Evolutionary conservation across 2,329 filamentous ascomycete genomes (phyloP).

Genomic region (Hypoxylon sp.): DNA sequence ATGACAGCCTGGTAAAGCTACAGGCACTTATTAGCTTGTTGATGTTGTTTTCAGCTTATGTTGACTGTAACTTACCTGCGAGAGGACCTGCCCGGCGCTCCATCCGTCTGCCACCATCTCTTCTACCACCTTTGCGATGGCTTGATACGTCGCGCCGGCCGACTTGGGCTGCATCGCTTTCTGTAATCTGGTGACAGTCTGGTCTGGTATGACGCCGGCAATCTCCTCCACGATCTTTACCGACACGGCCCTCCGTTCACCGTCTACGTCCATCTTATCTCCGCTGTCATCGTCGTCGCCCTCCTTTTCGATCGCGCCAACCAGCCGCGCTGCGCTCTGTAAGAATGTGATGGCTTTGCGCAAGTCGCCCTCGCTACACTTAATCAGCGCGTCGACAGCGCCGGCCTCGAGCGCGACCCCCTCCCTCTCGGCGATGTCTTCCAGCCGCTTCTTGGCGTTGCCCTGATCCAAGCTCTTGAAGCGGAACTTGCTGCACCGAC

Average conservation of each 20-base stretch:
- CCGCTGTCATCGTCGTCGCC: conserved; percentile 57
- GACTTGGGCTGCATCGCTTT: conserved; percentile 78
- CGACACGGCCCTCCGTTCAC: conserved; percentile 70
- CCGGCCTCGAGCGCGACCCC: conserved; percentile 78
- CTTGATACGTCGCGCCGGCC: conserved; percentile 71
- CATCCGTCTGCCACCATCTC: conserved; percentile 96
- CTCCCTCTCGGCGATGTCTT: conserved; percentile 83
- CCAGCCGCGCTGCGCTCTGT: conserved; percentile 90
- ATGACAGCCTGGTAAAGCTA: conserved; percentile 84
- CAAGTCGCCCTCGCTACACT: conserved; percentile 91
- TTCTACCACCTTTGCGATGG: conserved; percentile 80
- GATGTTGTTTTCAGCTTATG: conserved; percentile 11
- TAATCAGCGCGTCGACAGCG: conserved; percentile 82
- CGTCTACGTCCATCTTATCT: conserved; percentile 68
- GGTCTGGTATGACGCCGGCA: conserved; percentile 86
- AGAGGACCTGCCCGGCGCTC: conserved; percentile 89
- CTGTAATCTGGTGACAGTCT: conserved; percentile 74
- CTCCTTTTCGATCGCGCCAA: conserved; percentile 68
- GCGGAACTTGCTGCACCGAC: conserved; percentile 92
- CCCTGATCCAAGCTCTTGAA: conserved; percentile 95
- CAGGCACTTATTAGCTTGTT: conserved; percentile 22
- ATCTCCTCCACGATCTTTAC: conserved; percentile 90
- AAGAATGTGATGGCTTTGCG: conserved; percentile 95
- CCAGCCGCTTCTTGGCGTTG: conserved; percentile 80
- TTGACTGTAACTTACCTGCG: conserved; percentile 65